Percentiles rank a stretch among this genome's conserved stretches.
phyloP scores from a whole-genome alignment of 202 grass and related monocot species.

The Saccharum hybrid region DNA sequence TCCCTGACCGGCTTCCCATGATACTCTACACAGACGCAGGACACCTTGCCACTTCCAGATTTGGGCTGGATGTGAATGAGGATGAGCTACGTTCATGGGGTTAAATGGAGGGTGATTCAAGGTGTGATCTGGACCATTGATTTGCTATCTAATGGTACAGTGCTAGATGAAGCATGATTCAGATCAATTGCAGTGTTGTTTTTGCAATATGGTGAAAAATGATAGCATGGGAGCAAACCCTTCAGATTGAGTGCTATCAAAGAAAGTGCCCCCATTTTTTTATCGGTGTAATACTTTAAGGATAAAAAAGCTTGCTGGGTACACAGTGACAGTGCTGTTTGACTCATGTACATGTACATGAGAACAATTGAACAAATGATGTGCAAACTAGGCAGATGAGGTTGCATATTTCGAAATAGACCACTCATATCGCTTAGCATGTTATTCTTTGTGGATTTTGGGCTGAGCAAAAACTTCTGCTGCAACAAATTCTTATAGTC shows the following conservation, averaged over 20 bases:
- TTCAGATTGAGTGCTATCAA: background rate
- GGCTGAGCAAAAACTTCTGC: conserved; percentile 25
- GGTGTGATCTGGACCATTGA: no score
- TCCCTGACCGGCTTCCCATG: no score
- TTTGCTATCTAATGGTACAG: no score
- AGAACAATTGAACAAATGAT: conserved; percentile 14
- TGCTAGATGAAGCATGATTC: background rate
- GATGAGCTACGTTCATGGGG: no score
- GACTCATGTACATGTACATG: conserved; percentile 27
- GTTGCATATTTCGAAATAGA: conserved; percentile 14
- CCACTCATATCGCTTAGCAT: conserved; percentile 1
- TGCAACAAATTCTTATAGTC: background rate
- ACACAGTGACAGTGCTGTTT: conserved; percentile 11
- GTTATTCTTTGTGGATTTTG: background rate
- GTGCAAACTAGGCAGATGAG: background rate
- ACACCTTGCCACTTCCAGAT: no score
- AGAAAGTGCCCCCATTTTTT: background rate
- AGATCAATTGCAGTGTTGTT: background rate
- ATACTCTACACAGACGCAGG: no score
- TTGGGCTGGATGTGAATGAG: no score
- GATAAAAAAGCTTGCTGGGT: background rate
- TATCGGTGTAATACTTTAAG: background rate
- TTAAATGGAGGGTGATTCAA: no score
- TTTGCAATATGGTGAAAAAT: background rate
- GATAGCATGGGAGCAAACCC: background rate